phyloP scores from a whole-genome alignment of 2,329 filamentous ascomycete species.

The Fusarium marasasianum region DNA sequence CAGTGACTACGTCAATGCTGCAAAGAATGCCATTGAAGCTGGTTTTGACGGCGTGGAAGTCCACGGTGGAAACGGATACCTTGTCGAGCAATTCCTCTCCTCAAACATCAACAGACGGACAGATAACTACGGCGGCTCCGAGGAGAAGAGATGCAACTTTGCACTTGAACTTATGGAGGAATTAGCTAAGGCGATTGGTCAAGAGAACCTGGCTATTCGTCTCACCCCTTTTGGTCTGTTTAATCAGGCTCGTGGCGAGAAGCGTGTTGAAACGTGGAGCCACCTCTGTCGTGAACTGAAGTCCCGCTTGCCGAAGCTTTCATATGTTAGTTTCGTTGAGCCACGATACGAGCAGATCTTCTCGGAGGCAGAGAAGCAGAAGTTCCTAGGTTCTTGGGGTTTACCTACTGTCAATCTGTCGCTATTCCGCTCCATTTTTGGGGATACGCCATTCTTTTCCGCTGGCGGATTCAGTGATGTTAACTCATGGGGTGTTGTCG shows the following conservation, averaged over 20 bases:
- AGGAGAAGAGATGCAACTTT: constrained; percentile 57
- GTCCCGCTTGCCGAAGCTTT: constrained; percentile 52
- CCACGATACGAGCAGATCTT: constrained; percentile 64
- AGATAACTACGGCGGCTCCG: constrained; percentile 49
- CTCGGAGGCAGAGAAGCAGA: constrained; percentile 58
- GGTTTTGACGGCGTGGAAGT: constrained; percentile 60
- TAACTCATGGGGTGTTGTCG: constrained; percentile 57
- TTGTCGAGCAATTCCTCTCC: constrained; percentile 52
- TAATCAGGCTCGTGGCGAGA: constrained; percentile 60
- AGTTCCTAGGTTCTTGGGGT: constrained; percentile 59
- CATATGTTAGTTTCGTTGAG: constrained; percentile 66
- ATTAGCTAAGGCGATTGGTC: constrained; percentile 54
- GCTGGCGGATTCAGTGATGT: constrained; percentile 63
- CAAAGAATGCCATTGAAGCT: constrained; percentile 59
- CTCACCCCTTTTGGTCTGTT: constrained; percentile 61
- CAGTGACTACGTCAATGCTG: constrained; percentile 43
- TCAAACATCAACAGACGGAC: constrained; percentile 50
- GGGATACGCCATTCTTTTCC: constrained; percentile 63
- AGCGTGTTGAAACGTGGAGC: constrained; percentile 63
- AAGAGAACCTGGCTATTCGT: constrained; percentile 56
- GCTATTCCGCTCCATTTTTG: constrained; percentile 61
- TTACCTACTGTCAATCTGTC: constrained; percentile 56
- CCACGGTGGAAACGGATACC: constrained; percentile 53
- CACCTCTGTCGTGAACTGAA: constrained; percentile 61
- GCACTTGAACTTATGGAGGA: constrained; percentile 62